Conservation (phyloP, 2,329 filamentous ascomycete species). For the Phoma sp. region DNA sequence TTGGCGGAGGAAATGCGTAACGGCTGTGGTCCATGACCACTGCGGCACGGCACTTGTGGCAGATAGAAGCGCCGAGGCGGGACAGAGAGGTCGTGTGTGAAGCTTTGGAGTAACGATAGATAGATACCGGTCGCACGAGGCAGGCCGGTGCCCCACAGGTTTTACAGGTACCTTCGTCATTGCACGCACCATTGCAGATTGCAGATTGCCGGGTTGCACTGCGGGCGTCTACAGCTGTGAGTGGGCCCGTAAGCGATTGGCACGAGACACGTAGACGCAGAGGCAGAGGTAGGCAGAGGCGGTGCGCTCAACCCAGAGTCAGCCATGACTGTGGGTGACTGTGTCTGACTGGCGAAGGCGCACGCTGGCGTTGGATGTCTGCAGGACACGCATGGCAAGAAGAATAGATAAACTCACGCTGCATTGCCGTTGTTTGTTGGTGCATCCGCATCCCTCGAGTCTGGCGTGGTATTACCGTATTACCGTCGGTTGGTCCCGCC, state of each 20-base stretch:
- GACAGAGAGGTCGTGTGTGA: constrained; percentile 8
- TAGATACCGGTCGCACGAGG: constrained; percentile 1
- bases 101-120: background rate
- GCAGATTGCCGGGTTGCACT: background rate
- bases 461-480: background rate
- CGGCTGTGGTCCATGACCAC: constrained; percentile 10
- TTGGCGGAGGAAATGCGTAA: constrained; percentile 25
- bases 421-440: background rate
- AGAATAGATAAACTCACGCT: background rate
- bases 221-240: constrained; percentile 18
- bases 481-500: constrained; percentile 1
- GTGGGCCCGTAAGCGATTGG: constrained; percentile 28
- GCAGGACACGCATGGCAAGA: background rate
- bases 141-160: constrained; percentile 14
- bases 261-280: background rate
- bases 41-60: constrained; percentile 7
- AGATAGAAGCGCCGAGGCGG: constrained; percentile 23
- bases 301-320: background rate
- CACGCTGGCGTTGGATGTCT: background rate
- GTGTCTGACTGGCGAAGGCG: background rate
- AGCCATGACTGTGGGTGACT: background rate
- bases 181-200: background rate
- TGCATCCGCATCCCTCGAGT: background rate
- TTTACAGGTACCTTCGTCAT: constrained; percentile 16
- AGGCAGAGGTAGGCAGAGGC: background rate